Conservation (phyloP, 257 asterid species). For the Parsonsia alboflavescens region DNA sequence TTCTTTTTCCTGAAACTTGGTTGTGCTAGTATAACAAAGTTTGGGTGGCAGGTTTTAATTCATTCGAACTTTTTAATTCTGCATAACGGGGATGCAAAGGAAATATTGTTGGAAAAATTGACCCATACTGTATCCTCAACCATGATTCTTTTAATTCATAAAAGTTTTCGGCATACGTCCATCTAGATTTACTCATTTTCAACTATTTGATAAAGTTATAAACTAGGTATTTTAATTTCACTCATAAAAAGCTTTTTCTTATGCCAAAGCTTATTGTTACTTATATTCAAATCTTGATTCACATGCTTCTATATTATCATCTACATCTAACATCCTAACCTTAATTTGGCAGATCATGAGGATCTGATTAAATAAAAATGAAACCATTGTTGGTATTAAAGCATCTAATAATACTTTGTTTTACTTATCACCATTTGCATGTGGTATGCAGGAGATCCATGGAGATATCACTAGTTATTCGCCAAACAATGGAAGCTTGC, state of each 20-base stretch:
- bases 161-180: not conserved
- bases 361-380: too few relatives aligned
- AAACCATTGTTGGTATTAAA: not conserved
- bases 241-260: not conserved
- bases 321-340: not conserved
- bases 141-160: not conserved
- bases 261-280: not conserved
- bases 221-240: not conserved
- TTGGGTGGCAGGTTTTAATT: not conserved
- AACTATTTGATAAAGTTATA: not conserved
- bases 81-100: not conserved
- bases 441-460: constrained; percentile 74
- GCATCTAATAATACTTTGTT: not conserved
- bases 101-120: not conserved
- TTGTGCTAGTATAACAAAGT: not conserved
- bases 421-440: constrained; percentile 12
- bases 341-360: not conserved
- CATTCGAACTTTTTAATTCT: not conserved
- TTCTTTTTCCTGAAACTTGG: not conserved
- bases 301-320: too few relatives aligned
- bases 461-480: constrained; percentile 90
- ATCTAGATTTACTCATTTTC: not conserved
- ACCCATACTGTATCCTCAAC: not conserved
- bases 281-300: not conserved
- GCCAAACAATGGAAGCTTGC: constrained; percentile 98